Evolutionary conservation across 2,329 filamentous ascomycete species (phyloP), one percentile per base, ranked within the genome.

Genomic region (Aphanocladium album): DNA sequence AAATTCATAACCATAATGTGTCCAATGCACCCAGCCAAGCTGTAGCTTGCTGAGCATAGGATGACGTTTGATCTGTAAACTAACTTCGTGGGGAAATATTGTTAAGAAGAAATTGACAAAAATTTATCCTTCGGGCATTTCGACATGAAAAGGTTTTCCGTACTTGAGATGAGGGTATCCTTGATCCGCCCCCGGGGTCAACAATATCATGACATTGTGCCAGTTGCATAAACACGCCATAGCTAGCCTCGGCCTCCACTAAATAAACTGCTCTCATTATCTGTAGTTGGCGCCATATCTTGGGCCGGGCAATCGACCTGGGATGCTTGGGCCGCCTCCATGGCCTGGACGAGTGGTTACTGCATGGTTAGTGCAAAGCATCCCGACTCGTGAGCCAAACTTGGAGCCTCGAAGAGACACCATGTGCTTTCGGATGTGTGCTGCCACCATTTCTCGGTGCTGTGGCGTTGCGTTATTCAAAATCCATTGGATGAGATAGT

Each of bases 361-460:
- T 52, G 91, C 91, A 41, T 93, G 93, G 75, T 98, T 98, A 77
- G 91, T 96, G 79, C 96, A 99, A 59, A 99, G 89, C 93, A 99
- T 98, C 35, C 95, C 95, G 64, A 99, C 95, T 61, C 95, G 91
- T 62, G 95, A 99, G 63, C 95, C 95, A 73, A 98, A 99, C 76
- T 99, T 99, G 71, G 95, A 98, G 61, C 95, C 95, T 63, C 95
- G 90, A 53, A 99, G 89, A 60, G 95, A 99, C 9, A 99, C 95
- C 95, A 99, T 99, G 76, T 99, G 95, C 83, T 98, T 98, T 68
- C 91, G 89, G 69, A 99, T 96, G 72, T 99, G 95, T 60, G 87
- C 88, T 52, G 93, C 92, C 65, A 99, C 95, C 65, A 96, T 80
- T 72, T 99, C 96, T 62, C 92, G 90, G 73, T 98, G 95, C 73